A percentile compares a stretch with the other conserved stretches of the same genome.
Evolutionary conservation across 345 rosid genomes (phyloP).

Genomic region (Eucalyptus viminalis): DNA sequence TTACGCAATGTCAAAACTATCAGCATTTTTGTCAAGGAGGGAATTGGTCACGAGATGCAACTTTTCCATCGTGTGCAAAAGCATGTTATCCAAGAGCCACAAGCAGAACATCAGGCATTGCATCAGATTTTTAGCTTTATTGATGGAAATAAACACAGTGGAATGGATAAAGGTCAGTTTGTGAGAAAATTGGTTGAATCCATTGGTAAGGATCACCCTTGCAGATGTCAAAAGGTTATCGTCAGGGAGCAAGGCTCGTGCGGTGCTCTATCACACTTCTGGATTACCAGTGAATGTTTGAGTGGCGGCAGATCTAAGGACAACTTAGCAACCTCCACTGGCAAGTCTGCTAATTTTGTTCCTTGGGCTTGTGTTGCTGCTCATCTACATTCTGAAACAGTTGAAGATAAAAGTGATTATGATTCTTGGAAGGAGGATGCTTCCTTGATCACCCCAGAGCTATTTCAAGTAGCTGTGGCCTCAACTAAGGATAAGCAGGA

Average conservation of each 20-base stretch:
- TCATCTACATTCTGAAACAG: slow-evolving; percentile 51
- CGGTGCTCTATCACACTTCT: slow-evolving; percentile 54
- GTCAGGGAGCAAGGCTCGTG: slow-evolving; percentile 64
- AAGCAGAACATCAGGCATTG: slow-evolving; percentile 23
- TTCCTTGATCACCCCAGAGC: slow-evolving; percentile 9
- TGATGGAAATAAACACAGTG: slow-evolving; percentile 40
- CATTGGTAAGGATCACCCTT: slow-evolving; percentile 42
- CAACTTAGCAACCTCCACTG: slow-evolving; percentile 13
- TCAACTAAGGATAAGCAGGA: slow-evolving; percentile 30
- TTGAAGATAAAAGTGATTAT: slow-evolving; percentile 11
- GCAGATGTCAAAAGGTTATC: slow-evolving; percentile 65
- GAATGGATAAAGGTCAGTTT: slow-evolving; percentile 68
- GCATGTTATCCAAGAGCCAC: slow-evolving; percentile 38
- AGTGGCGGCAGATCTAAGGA: slow-evolving; percentile 34
- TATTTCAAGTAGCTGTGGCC: slow-evolving; percentile 35
- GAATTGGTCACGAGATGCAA: slow-evolving; percentile 65
- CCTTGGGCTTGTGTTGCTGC: slow-evolving; percentile 99
- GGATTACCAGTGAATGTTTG: slow-evolving; percentile 86
- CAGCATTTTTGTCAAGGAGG: slow-evolving; percentile 76
- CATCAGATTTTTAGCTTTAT: slow-evolving; percentile 50
- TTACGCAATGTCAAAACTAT: slow-evolving; percentile 72
- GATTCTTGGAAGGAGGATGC: slow-evolving; percentile 4
- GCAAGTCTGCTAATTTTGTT: slow-evolving; percentile 53
- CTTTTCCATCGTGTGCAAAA: slow-evolving; percentile 66
- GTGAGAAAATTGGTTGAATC: slow-evolving; percentile 55